phyloP scores from a whole-genome alignment of 108 stramenopile genomes.

The Hondaea fermentalgiana region DNA sequence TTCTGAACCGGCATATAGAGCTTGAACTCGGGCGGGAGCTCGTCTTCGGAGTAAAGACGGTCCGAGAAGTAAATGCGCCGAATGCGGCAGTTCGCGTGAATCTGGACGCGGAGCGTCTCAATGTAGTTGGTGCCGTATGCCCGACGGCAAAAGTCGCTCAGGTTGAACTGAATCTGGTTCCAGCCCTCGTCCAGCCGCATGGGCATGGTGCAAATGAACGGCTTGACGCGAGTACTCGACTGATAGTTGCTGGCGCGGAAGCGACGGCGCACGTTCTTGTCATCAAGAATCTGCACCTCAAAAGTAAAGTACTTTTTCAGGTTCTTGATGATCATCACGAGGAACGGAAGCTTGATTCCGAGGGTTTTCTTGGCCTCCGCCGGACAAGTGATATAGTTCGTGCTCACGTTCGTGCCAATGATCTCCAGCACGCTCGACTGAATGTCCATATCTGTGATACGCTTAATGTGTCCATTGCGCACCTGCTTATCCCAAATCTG shows the following conservation, averaged over 20 bases:
- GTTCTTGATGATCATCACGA: slow-evolving; percentile 88
- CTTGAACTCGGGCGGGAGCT: slow-evolving; percentile 80
- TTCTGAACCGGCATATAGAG: slow-evolving; percentile 53
- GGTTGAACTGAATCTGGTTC: slow-evolving; percentile 90
- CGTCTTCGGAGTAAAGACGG: slow-evolving; percentile 75
- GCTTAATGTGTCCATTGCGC: slow-evolving; percentile 82
- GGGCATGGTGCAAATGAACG: slow-evolving; percentile 88
- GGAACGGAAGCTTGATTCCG: slow-evolving; percentile 79
- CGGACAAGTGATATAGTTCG: slow-evolving; percentile 78
- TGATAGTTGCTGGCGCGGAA: slow-evolving; percentile 85
- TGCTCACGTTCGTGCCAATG: slow-evolving; percentile 79
- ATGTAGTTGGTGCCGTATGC: slow-evolving; percentile 87
- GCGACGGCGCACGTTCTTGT: slow-evolving; percentile 74
- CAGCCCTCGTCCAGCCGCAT: slow-evolving; percentile 86
- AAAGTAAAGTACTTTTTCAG: slow-evolving; percentile 88
- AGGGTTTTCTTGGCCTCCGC: slow-evolving; percentile 70
- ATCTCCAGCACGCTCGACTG: slow-evolving; percentile 82
- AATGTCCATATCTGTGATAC: slow-evolving; percentile 81
- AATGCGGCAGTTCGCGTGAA: slow-evolving; percentile 84
- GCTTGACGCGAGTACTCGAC: slow-evolving; percentile 77
- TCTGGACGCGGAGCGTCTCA: slow-evolving; percentile 79
- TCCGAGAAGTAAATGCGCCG: slow-evolving; percentile 82
- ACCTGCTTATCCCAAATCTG: slow-evolving; percentile 79
- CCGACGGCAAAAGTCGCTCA: slow-evolving; percentile 77
- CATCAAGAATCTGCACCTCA: slow-evolving; percentile 82